A percentile compares a stretch with the other conserved stretches of the same genome.
Conservation (phyloP, 768 basidiomycete genomes). For the Epithele typhae region DNA sequence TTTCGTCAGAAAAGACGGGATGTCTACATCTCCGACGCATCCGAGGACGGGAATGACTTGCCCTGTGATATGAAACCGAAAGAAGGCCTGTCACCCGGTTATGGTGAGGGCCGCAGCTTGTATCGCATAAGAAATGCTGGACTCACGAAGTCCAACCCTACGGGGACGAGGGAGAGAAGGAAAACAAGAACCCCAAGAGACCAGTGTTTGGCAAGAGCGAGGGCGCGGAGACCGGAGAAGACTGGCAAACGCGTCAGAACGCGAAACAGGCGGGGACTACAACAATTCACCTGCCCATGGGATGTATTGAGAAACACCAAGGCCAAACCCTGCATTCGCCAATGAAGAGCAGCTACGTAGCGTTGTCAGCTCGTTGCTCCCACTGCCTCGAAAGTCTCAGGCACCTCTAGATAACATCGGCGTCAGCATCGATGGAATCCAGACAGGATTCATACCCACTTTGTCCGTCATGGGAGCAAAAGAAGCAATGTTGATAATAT, state of each 20-base stretch:
- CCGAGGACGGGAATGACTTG: no score
- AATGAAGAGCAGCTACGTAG: background rate
- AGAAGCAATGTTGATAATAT: background rate
- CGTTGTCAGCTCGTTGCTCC: background rate
- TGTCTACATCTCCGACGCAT: no score
- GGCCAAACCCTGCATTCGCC: background rate
- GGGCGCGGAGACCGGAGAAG: background rate
- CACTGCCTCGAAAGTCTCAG: background rate
- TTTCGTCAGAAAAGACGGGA: no score
- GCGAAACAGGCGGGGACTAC: background rate
- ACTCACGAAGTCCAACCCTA: background rate
- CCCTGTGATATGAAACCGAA: no score
- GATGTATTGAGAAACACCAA: background rate
- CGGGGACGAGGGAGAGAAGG: background rate
- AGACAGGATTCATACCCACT: background rate
- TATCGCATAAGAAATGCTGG: no score
- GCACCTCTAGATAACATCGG: no score
- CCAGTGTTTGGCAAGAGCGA: background rate
- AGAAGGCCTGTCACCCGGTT: no score
- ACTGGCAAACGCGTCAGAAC: background rate
- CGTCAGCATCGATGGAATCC: no score
- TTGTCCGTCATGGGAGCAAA: background rate
- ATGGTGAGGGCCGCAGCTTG: no score
- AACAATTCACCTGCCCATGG: background rate
- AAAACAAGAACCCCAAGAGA: background rate